Percentiles rank a stretch among this genome's conserved stretches.
phyloP scores from a whole-genome alignment of 768 basidiomycete species.

The Hemileccinum rubropunctum region DNA sequence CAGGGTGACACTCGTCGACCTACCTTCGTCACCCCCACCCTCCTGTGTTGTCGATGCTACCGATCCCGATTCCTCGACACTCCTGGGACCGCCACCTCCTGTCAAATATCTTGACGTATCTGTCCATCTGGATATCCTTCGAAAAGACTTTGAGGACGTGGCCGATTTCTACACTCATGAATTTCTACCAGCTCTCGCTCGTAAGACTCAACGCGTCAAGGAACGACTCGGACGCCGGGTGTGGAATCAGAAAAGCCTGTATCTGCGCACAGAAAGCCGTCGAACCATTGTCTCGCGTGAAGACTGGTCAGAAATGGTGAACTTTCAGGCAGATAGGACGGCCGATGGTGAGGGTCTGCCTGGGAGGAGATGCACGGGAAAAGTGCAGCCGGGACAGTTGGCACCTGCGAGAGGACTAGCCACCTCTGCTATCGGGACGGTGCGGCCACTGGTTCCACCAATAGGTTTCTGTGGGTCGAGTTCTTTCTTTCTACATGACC shows the following conservation, averaged over 20 bases:
- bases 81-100: conserved; percentile 16
- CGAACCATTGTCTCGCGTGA: conserved; percentile 40
- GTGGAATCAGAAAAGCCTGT: conserved; percentile 60
- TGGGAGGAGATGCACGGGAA: not conserved
- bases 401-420: conserved; percentile 4
- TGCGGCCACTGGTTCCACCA: conserved; percentile 8
- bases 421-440: not conserved
- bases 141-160: conserved; percentile 53
- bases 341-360: not conserved
- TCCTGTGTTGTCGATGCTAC: not conserved
- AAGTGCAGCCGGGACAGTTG: not conserved
- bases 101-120: conserved; percentile 44
- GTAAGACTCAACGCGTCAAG: conserved; percentile 61
- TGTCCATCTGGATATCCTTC: conserved; percentile 55
- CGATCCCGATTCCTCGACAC: conserved; percentile 29
- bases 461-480: conserved; percentile 23
- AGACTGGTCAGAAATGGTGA: conserved; percentile 50
- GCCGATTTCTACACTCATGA: conserved; percentile 37
- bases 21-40: not conserved
- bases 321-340: conserved; percentile 34
- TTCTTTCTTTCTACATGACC: not conserved
- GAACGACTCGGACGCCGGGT: conserved; percentile 78
- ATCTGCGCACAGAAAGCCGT: conserved; percentile 33
- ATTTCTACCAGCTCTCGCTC: conserved; percentile 44
- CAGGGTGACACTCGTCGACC: not conserved